Base-by-base conservation (phyloP, 352 stramenopile genomes). In the Globisporangium paroecandrum region DNA sequence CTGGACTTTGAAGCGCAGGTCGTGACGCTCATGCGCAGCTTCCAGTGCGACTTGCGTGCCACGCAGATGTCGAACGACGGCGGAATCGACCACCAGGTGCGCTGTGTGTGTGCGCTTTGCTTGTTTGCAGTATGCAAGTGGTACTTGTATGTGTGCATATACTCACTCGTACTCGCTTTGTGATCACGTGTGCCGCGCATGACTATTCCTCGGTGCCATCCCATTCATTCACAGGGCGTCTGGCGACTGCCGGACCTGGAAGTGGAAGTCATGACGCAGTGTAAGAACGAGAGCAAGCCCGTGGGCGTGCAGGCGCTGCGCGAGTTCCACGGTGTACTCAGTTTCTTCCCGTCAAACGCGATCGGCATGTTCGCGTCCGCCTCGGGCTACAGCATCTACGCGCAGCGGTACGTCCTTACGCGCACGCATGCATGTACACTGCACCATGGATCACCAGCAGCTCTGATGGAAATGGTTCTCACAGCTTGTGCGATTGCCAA, bases 361-460 rank as follows among this genome's bases (percentile, higher is more conserved):
- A 66, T 94, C 36, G 86, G 81, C 10, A 43, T 94, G 5, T 93
- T 94, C 56, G 81, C 79, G 4, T 92, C 84, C 13, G 72, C 79
- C 6, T 90, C 84, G n/a, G 86, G 86, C 41, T 94, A 89, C 70
- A 94, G 84, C 58, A 70, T 91, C 56, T 94, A 90, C 66, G 82
- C 86, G 0, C 83, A 90, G 64, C 71, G 86, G 70, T 92, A 65
- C 36, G 72, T 62, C 8, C n/a, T 24, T 34, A 20, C 4, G 41
- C 15, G 13, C 18, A 22, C 38, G 4, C 29, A 32, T 32, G 29
- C 29, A 32, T 32, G 29, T 32, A 1, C n/a, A 18, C 4, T 41
- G 5, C 25, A 13, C 10, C 36, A 29, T 8, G 25, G 27, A 20
- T 18, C 53, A 22, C 53, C 25, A 58, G 25, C 25, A 43, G 7